Conservation (phyloP, 129 eudicot species). For the Mikania micrantha region DNA sequence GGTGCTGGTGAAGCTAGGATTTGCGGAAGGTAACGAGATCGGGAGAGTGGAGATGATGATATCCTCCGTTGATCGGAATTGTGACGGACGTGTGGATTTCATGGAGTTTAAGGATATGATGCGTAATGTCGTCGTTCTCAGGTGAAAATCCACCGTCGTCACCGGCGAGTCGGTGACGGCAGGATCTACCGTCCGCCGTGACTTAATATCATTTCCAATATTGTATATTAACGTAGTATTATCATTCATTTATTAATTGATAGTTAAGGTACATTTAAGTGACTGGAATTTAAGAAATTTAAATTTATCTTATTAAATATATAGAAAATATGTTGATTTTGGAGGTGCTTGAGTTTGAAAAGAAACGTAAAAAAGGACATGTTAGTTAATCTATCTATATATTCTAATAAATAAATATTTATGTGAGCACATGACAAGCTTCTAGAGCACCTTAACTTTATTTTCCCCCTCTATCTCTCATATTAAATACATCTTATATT, state of each 20-base stretch:
- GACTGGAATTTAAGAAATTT: background rate
- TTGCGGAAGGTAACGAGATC: constrained; percentile 8
- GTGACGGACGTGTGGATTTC: constrained; percentile 50
- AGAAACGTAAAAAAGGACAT: too few relatives aligned
- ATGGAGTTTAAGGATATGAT: constrained; percentile 83
- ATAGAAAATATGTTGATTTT: too few relatives aligned
- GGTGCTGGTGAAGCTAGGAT: background rate
- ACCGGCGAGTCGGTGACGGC: background rate
- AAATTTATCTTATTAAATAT: background rate
- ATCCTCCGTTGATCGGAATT: background rate
- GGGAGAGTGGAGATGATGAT: constrained; percentile 9
- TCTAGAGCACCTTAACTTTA: too few relatives aligned
- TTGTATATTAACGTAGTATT: constrained; percentile 13
- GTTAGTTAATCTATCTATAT: too few relatives aligned
- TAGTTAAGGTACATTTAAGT: background rate
- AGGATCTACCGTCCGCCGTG: background rate
- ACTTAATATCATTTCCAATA: background rate
- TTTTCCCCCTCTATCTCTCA: too few relatives aligned
- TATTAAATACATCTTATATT: too few relatives aligned
- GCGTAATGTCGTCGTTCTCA: constrained; percentile 51
- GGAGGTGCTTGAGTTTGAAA: too few relatives aligned
- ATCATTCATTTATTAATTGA: too few relatives aligned
- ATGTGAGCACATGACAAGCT: too few relatives aligned
- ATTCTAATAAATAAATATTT: too few relatives aligned
- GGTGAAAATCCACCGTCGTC: background rate